Base-by-base conservation (phyloP, 1,284 basidiomycete genomes). In the Microbotryum scabiosae region DNA sequence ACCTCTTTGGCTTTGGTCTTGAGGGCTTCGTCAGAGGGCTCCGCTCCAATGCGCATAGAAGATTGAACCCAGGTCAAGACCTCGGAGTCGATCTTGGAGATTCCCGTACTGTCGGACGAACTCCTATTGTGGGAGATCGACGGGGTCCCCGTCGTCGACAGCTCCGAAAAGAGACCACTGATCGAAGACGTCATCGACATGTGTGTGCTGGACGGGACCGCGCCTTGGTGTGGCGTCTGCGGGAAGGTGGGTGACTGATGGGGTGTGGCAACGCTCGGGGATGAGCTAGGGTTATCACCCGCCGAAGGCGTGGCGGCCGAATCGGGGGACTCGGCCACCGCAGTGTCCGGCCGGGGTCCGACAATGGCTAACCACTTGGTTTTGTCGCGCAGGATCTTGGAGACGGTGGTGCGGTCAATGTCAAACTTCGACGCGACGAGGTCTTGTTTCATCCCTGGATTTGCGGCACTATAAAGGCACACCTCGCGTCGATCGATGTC, bases 391-490 rank as follows among this genome's bases (percentile, higher is more conserved):
- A 93, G 79, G 66, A 91, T 92, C 77, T 93, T 92, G 76, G 86
- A 88, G 72, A 93, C 87, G n/a, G 90, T 93, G 75, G 87, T 90
- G 54, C 90, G 84, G 73, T 93, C 90, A 58, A 92, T 86, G 56
- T 82, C 82, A 73, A 86, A 93, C 46, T 78, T 75, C 14, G 76
- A 75, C 1, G 86, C 90, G 69, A 92, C 88, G 70, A 88, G 86
- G 71, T 90, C 87, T 73, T 91, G 88, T 60, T 71, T 73, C 41
- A 65, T 54, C 48, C 61, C 66, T 16, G 72, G 73, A 57, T 72
- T 77, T 4, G 82, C 76, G 54, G 79, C 75, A 68, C 84, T 81
- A 75, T 83, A 84, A 48, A 82, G 69, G 71, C 89, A 91, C 56
- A 92, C 90, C n/a, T 79, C 77, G 72, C 85, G 85, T 65, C 87